phyloP scores from a whole-genome alignment of 345 rosid species.

The Clausena lansium region DNA sequence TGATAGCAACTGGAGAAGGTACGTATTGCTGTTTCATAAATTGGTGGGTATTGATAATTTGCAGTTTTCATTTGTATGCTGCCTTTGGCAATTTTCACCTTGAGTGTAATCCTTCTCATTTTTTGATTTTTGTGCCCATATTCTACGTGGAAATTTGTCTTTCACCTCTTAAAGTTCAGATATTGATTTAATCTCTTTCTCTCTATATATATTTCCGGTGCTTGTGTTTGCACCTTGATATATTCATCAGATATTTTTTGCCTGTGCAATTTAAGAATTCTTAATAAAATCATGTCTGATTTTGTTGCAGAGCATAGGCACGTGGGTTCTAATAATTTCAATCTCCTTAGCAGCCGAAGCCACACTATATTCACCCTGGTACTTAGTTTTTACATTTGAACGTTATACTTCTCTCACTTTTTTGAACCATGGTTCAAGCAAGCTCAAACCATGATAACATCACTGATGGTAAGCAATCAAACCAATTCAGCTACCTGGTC shows the following conservation, averaged over 20 bases:
- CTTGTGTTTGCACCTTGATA: constrained; percentile 6
- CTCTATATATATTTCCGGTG: neutral
- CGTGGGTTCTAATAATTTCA: constrained; percentile 91
- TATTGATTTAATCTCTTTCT: neutral
- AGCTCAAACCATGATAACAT: no score
- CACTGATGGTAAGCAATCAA: neutral
- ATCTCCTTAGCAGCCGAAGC: constrained; percentile 93
- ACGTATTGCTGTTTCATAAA: neutral
- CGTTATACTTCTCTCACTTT: neutral
- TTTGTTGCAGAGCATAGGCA: constrained; percentile 78
- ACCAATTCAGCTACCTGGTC: neutral
- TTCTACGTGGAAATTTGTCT: neutral
- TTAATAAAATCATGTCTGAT: constrained; percentile 19
- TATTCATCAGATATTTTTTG: constrained; percentile 8
- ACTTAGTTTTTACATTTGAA: constrained; percentile 16
- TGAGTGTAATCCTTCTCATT: neutral
- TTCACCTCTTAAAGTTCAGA: constrained; percentile 2
- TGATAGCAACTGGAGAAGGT: constrained; percentile 99
- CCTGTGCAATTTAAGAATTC: constrained; percentile 6
- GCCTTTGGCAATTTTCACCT: neutral
- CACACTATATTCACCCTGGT: constrained; percentile 94
- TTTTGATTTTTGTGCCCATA: neutral
- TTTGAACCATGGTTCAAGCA: neutral
- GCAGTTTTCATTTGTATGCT: neutral
- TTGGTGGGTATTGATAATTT: neutral